A percentile compares a stretch with the other conserved stretches of the same genome.
These are phyloP conservation scores for Monosporascus sp. DNA, from an alignment of 2,329 filamentous ascomycete genomes.

Conservation along the genomic window DNA sequence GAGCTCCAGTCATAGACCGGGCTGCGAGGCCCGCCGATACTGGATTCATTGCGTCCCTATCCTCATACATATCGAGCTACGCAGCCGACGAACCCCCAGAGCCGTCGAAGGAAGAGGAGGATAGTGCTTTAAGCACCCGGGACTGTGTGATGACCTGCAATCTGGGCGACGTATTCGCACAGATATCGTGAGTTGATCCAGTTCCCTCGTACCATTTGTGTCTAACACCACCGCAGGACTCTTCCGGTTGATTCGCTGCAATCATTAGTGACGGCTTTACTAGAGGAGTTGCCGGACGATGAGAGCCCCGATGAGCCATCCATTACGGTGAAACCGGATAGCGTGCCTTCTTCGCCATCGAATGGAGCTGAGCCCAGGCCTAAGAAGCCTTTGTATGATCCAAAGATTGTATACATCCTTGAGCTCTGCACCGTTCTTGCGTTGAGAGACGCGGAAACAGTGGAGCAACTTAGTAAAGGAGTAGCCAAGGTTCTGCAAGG, in stretches of 20 bases:
- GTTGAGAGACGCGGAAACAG: conserved; percentile 67
- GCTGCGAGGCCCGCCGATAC: conserved; percentile 71
- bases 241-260: conserved; percentile 55
- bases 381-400: conserved; percentile 68
- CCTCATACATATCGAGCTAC: conserved; percentile 97
- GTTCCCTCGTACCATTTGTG: background rate
- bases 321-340: conserved; percentile 86
- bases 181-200: conserved; percentile 61
- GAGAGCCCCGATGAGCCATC: conserved; percentile 63
- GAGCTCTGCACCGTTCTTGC: conserved; percentile 83
- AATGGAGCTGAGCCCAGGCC: conserved; percentile 51
- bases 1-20: conserved; percentile 88
- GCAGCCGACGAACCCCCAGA: conserved; percentile 96
- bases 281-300: conserved; percentile 84
- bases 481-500: conserved; percentile 77
- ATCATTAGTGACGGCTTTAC: conserved; percentile 63
- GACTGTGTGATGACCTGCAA: conserved; percentile 91
- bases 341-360: conserved; percentile 55
- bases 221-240: conserved; percentile 37
- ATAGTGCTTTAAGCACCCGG: conserved; percentile 89
- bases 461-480: conserved; percentile 68
- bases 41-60: conserved; percentile 88
- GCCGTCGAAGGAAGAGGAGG: conserved; percentile 92
- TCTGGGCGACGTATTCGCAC: conserved; percentile 74
- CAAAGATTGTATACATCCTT: conserved; percentile 80